Evolutionary conservation across 495 filamentous ascomycete genomes (phyloP), one percentile per base, ranked within the genome.

Genomic region (Neurospora africana): DNA sequence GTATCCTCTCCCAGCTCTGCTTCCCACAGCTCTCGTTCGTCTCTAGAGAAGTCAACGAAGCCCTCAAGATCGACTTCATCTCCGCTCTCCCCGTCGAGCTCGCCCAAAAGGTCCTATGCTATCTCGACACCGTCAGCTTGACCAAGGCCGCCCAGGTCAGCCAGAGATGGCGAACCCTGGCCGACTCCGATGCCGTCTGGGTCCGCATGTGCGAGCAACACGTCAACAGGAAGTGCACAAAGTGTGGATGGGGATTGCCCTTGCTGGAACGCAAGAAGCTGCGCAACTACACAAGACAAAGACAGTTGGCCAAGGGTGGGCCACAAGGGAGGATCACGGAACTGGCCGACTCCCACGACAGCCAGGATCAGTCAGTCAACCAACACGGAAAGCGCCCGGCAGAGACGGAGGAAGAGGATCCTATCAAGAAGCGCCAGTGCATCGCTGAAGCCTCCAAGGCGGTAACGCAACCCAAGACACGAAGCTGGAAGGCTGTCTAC

Each of bases 141-240:
- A 98, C 96, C 84, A 97, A 97, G 79, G 95, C 95, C 9, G 93
- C 96, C 4, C 96, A 98, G 81, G 96, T 99, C 43, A 97, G 93
- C 79, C 89, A 89, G 71, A 86, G 89, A 71, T 99, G 95, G 95
- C 87, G 91, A 71, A 86, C 86, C 69, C 80, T 99, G 35, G 95
- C 95, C 3, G 96, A 98, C 79, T 94, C 97, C 78, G 95, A 99
- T 81, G 91, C 97, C 33, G 95, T 99, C 3, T 99, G 95, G 95
- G 95, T 98, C 75, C 91, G 90, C 71, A 98, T 99, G 95, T 99
- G 95, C 78, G 94, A 98, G 83, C 95, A 99, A 77, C 95, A 99
- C 77, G 98, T 82, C 61, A 93, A 95, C 76, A 87, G 94, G 68
- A 98, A 97, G 79, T 99, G 95, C 82, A 94, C 90, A 68, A 98